These are phyloP conservation scores for Neopestalotiopsis sp. DNA, from an alignment of 2,329 filamentous ascomycete genomes.

Conservation along the genomic window DNA sequence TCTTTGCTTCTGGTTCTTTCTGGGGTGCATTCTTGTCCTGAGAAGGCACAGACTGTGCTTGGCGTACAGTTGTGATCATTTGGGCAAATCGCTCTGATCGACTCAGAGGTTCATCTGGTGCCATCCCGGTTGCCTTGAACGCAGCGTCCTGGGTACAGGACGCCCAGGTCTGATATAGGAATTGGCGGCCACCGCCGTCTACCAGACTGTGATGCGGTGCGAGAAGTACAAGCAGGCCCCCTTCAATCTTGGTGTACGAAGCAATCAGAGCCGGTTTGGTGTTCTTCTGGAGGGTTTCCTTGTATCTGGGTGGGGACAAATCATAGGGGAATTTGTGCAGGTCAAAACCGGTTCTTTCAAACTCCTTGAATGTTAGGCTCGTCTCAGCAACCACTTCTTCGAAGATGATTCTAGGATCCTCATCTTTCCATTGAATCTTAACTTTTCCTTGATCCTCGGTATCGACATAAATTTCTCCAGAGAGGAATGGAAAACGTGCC, in stretches of 20 bases:
- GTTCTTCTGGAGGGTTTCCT: neutral
- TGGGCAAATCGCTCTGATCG: neutral
- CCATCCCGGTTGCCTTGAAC: neutral
- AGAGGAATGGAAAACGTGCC: neutral
- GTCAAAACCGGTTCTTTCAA: neutral
- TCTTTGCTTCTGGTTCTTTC: neutral
- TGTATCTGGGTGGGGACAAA: neutral
- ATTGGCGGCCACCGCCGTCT: neutral
- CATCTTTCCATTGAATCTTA: neutral
- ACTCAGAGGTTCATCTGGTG: neutral
- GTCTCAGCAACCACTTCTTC: neutral
- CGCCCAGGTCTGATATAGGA: neutral
- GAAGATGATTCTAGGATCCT: neutral
- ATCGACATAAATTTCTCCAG: neutral
- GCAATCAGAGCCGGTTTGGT: neutral
- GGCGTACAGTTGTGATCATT: neutral
- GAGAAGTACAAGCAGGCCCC: neutral
- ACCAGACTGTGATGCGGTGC: neutral
- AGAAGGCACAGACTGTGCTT: neutral
- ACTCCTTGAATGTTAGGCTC: neutral
- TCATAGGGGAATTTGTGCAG: neutral
- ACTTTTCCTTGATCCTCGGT: neutral
- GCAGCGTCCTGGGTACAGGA: neutral
- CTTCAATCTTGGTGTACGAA: neutral
- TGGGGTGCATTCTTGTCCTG: neutral